A percentile compares a stretch with the other conserved stretches of the same genome.
Evolutionary conservation across 345 rosid genomes (phyloP).

Genomic region (Citrus medica): DNA sequence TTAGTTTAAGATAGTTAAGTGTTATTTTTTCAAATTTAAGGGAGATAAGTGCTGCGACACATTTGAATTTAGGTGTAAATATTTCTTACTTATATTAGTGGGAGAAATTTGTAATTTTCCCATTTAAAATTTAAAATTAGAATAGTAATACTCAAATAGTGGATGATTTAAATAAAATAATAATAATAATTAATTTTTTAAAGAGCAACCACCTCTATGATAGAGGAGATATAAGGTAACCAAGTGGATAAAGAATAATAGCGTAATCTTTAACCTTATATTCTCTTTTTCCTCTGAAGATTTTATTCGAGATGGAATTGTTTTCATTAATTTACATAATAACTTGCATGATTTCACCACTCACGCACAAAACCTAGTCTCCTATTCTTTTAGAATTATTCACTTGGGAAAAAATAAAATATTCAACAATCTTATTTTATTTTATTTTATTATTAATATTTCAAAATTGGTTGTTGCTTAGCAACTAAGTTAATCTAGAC

Average conservation of each 20-base stretch:
- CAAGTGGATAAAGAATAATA: conserved; percentile 6
- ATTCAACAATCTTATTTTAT: not conserved
- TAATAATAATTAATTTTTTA: not conserved
- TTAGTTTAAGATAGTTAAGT: no score
- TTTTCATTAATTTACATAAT: not conserved
- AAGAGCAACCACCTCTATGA: not conserved
- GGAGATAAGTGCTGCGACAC: no score
- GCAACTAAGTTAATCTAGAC: conserved; percentile 17
- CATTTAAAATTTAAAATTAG: no score
- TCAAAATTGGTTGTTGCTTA: conserved; percentile 20
- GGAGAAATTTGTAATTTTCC: no score
- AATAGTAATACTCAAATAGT: not conserved
- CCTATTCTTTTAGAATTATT: not conserved
- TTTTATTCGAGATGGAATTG: conserved; percentile 25
- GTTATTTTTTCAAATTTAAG: no score
- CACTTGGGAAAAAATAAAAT: not conserved
- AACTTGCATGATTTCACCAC: conserved; percentile 17
- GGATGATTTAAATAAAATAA: not conserved
- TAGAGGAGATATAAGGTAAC: not conserved
- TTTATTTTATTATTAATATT: not conserved
- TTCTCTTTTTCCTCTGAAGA: conserved; percentile 11
- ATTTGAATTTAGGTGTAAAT: no score
- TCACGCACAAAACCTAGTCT: conserved; percentile 8
- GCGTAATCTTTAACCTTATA: conserved; percentile 12
- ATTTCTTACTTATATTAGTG: no score